Evolutionary conservation across 2,329 filamentous ascomycete species (phyloP).

Genomic region (Fusarium palustre): DNA sequence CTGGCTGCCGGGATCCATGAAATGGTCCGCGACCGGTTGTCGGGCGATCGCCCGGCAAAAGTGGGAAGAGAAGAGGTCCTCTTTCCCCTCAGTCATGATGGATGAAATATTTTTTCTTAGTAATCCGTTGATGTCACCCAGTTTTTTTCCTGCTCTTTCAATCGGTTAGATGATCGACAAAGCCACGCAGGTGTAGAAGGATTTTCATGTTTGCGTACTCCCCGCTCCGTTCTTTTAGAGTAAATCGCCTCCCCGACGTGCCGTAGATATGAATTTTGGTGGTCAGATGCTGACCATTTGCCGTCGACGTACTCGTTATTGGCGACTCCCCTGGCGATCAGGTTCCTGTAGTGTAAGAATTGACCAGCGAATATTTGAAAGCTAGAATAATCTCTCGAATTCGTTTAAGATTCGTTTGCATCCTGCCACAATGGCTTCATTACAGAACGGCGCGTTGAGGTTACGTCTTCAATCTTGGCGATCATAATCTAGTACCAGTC

Average conservation of each 20-base stretch:
- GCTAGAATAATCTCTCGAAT: neutral
- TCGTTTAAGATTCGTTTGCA: neutral
- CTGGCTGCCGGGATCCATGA: neutral
- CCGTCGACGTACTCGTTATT: neutral
- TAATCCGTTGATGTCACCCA: conserved; percentile 31
- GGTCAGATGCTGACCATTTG: neutral
- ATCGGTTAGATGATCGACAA: neutral
- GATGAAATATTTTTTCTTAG: conserved; percentile 31
- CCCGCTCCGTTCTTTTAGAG: neutral
- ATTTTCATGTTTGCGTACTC: neutral
- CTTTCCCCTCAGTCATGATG: conserved; percentile 41
- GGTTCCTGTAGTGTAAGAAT: neutral
- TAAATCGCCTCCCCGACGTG: neutral
- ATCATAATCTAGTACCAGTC: neutral
- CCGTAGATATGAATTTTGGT: neutral
- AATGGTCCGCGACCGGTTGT: conserved; percentile 43
- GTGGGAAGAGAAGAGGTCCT: conserved; percentile 1
- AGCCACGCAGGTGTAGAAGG: neutral
- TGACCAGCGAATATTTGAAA: neutral
- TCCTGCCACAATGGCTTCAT: neutral
- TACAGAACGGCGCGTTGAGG: neutral
- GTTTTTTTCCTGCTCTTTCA: conserved; percentile 3
- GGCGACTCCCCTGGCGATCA: conserved; percentile 16
- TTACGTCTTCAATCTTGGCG: neutral
- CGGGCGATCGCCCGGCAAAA: conserved; percentile 47